phyloP scores from a whole-genome alignment of 768 basidiomycete genomes.

The Tubosaeta sp. region DNA sequence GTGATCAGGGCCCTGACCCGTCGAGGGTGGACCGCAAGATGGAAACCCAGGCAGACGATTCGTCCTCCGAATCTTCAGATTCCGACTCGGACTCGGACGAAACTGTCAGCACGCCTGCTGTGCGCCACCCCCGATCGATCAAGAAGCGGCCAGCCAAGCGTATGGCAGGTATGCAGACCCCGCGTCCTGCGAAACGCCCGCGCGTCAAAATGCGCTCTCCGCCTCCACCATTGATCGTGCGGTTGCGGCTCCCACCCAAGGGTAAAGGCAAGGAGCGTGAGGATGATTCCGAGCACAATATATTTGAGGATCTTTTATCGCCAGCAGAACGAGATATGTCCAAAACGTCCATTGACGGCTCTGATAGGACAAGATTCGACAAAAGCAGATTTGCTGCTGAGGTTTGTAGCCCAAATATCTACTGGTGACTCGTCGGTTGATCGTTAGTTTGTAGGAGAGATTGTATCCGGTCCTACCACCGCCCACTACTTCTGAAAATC shows the following conservation, averaged over 20 bases:
- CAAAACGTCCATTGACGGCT: conserved; percentile 56
- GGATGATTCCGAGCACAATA: conserved; percentile 52
- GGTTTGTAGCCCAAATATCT: conserved; percentile 38
- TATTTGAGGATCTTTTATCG: conserved; percentile 82
- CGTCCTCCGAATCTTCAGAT: conserved; percentile 31
- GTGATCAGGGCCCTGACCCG: conserved; percentile 26
- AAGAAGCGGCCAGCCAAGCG: conserved; percentile 31
- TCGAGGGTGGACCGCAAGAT: conserved; percentile 24
- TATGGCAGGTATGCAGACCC: conserved; percentile 15
- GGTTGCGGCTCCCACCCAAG: conserved; percentile 54
- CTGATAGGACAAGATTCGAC: conserved; percentile 72
- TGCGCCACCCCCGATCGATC: conserved; percentile 10
- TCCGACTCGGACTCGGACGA: conserved; percentile 28
- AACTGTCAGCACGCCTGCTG: conserved; percentile 13
- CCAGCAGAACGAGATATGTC: conserved; percentile 66
- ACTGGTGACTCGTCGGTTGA: neutral
- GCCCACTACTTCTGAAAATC: conserved; percentile 27
- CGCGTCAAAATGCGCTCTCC: conserved; percentile 38
- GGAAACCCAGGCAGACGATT: conserved; percentile 34
- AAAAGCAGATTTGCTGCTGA: conserved; percentile 69
- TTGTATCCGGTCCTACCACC: conserved; percentile 41
- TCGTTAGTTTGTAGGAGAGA: conserved; percentile 39
- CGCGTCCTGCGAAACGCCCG: conserved; percentile 43
- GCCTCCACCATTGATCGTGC: conserved; percentile 39
- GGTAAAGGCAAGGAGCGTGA: conserved; percentile 69